Evolutionary conservation across 2,329 filamentous ascomycete species (phyloP), one percentile per base, ranked within the genome.

Genomic region (Monosporascus cannonballus): DNA sequence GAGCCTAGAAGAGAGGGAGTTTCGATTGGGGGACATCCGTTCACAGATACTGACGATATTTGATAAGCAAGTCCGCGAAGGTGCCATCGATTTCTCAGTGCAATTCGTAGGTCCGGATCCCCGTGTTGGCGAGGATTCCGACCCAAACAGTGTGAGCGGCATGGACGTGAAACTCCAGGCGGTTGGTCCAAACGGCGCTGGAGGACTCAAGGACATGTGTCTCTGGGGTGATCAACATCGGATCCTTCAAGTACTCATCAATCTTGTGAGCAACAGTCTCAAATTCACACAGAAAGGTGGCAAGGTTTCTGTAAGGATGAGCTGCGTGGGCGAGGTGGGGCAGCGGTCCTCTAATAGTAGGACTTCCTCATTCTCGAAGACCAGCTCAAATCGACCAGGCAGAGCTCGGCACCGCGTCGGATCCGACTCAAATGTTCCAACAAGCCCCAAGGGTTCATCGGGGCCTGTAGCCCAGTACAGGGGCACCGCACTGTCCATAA

Each of bases 161-260:
- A 36, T 60, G 2, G 62, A 67, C 17, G 56, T 60, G 52, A 72
- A 62, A 17, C 69, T 82, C 15, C 80, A 81, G 11, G 83, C 82
- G 3, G 72, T 85, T 17, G 86, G 85, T 0, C 86, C 86, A 1
- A 74, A 76, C 30, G 86, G 86, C 4, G 76, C 81, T 3, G 87
- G 86, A 9, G 77, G 86, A 18, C 69, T 96, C 24, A 89, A 88
- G 65, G 90, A 96, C 58, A 92, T 95, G 85, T 85, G 88, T 49
- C 74, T 96, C 1, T 94, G 89, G 84, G 92, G 92, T n/a, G 92
- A 96, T 62, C 88, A 94, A 59, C 90, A 96, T 64, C 80, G 92
- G 45, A 94, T 96, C 39, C 73, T 96, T 25, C 92, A 96, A 67
- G 88, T 96, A n/a, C 82, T 96, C 47, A 96, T 95, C 74, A 96